These are phyloP conservation scores for Gonapodya prolifera DNA, from an alignment of 192 early-diverging fungal species.

Conservation along the genomic window DNA sequence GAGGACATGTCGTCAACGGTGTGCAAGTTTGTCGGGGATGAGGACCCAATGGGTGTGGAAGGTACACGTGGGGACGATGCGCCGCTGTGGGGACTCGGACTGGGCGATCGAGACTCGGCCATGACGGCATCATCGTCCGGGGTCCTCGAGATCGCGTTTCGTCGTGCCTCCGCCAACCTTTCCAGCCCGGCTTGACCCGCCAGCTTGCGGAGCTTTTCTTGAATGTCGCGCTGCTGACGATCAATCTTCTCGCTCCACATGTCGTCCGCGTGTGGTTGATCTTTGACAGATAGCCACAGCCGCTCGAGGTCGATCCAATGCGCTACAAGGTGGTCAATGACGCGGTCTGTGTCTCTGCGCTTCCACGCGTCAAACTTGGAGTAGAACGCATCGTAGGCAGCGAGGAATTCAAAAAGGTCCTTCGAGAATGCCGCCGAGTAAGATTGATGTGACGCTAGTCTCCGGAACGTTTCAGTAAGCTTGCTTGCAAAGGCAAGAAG, in stretches of 20 bases:
- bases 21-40: neutral
- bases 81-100: neutral
- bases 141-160: neutral
- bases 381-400: constrained; percentile 44
- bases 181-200: constrained; percentile 29
- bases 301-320: constrained; percentile 55
- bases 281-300: constrained; percentile 45
- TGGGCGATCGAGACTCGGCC: neutral
- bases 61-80: neutral
- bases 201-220: constrained; percentile 27
- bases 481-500: constrained; percentile 18
- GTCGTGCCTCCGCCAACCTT: constrained; percentile 16
- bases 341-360: constrained; percentile 38
- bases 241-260: constrained; percentile 50
- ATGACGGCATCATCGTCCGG: neutral
- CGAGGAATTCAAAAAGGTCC: constrained; percentile 23
- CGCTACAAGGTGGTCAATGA: constrained; percentile 47
- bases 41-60: neutral
- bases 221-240: constrained; percentile 40
- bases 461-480: constrained; percentile 20
- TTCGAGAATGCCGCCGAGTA: neutral
- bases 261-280: constrained; percentile 30
- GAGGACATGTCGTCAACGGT: neutral
- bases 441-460: constrained; percentile 14
- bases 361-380: constrained; percentile 61